Evolutionary conservation across 1,139 yeast species (phyloP).

Genomic region (Suhomyces bolitotheri): DNA sequence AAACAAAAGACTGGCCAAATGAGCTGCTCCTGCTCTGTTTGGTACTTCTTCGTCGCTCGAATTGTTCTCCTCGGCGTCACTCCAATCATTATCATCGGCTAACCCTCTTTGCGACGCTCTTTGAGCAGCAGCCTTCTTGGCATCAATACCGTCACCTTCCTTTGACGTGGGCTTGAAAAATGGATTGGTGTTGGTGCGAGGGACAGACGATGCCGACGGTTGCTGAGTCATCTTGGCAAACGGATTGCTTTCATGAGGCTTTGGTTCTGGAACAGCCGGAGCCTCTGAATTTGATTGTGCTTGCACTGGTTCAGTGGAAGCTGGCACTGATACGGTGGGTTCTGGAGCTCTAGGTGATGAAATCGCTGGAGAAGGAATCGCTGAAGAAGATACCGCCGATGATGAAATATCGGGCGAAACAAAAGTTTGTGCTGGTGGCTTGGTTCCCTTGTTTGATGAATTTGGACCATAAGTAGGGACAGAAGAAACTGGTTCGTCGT

Average conservation of each 20-base stretch:
- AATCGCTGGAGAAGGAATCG: neutral
- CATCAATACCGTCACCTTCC: conserved; percentile 39
- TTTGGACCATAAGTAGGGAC: conserved; percentile 35
- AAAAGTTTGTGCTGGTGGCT: too few relatives aligned
- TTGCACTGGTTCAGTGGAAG: conserved; percentile 1
- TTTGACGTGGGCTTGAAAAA: conserved; percentile 52
- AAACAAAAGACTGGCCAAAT: conserved; percentile 60
- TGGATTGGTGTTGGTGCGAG: conserved; percentile 34
- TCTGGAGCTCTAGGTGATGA: neutral
- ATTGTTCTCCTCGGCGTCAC: conserved; percentile 60
- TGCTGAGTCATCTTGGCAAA: conserved; percentile 30
- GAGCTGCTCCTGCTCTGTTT: conserved; percentile 58
- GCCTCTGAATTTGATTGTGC: neutral
- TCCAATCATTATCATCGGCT: conserved; percentile 55
- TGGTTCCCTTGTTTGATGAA: conserved; percentile 9
- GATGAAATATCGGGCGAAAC: neutral
- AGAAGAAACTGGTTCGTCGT: conserved; percentile 31
- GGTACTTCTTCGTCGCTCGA: conserved; percentile 48
- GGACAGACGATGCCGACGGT: conserved; percentile 8
- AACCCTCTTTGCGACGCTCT: conserved; percentile 66
- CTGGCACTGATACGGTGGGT: neutral
- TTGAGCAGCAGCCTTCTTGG: conserved; percentile 60
- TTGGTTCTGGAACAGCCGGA: conserved; percentile 4
- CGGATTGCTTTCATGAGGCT: conserved; percentile 39
- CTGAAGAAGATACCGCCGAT: neutral